Evolutionary conservation across 345 rosid genomes (phyloP), one percentile per base, ranked within the genome.

Genomic region (Salix koriyanagi): DNA sequence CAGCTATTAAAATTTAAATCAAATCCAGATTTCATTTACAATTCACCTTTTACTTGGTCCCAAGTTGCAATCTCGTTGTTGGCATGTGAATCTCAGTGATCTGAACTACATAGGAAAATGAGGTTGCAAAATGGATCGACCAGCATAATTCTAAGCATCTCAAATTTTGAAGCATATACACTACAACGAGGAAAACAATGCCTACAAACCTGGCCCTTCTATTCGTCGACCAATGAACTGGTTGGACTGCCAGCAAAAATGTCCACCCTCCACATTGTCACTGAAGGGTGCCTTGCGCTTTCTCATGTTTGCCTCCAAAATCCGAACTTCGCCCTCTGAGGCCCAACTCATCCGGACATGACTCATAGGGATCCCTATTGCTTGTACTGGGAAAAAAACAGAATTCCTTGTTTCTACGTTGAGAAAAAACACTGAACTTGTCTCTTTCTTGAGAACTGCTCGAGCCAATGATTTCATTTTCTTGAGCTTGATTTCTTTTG

Each of bases 321-420:
- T 82, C 77, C 73, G 75, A 80, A 74, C 82, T 79, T 86, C 84
- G 71, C 62, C 82, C 76, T 70, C 77, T 54, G 87, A 58, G 71
- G 83, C 71, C 87, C 73, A 72, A 72, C 60, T 79, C 84, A 69
- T 75, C 71, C 6, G 86, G 75, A 78, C 72, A 65, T 54, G 82
- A 83, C 21, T 81, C 83, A 42, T 76, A 82, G 69, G 70, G 80
- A 74, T 83, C 79, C 58, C 75, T 77, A 79, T 79, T 76, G 80
- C 77, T 81, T 81, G 76, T 87, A 80, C 82, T 84, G 2, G 92
- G 91, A 67, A 90, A 90, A 77, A 91, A 86, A 80, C 85, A 77
- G 79, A 89, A 81, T 80, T 88, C 94, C 85, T 84, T 84, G 78
- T 79, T 85, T 54, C 72, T 84, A 60, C 81, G 83, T 18, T 58